These are phyloP conservation scores for Leishmania lainsoni DNA, from an alignment of 208 protist genomes.

Conservation along the genomic window DNA sequence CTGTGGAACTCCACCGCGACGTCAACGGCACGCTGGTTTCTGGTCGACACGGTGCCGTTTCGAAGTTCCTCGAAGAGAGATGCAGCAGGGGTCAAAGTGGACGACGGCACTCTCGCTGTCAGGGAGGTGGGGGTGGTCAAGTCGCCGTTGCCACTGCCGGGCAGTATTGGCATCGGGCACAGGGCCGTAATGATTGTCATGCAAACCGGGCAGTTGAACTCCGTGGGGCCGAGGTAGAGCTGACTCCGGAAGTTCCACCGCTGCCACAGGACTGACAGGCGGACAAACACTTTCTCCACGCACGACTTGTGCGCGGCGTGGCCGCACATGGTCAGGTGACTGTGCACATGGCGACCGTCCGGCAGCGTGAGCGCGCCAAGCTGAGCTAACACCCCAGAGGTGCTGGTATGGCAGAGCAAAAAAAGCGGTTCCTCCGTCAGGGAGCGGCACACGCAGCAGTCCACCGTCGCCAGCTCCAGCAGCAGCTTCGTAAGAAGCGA, in stretches of 20 bases:
- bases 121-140: neutral
- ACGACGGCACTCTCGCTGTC: neutral
- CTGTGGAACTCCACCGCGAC: conserved; percentile 36
- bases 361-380: conserved; percentile 28
- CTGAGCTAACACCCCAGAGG: conserved; percentile 45
- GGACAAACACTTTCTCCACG: conserved; percentile 54
- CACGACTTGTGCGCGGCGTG: conserved; percentile 72
- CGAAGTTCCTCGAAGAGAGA: conserved; percentile 54
- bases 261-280: conserved; percentile 44
- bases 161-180: conserved; percentile 56
- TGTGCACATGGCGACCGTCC: conserved; percentile 38
- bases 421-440: conserved; percentile 49
- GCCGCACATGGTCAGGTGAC: conserved; percentile 62
- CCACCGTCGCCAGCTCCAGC: conserved; percentile 47
- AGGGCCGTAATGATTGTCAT: conserved; percentile 64
- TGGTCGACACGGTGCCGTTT: conserved; percentile 15
- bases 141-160: conserved; percentile 3
- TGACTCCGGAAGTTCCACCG: conserved; percentile 42
- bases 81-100: neutral
- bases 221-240: conserved; percentile 41
- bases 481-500: conserved; percentile 49
- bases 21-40: conserved; percentile 8
- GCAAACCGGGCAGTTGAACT: conserved; percentile 77
- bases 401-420: conserved; percentile 60
- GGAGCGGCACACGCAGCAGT: conserved; percentile 75